Conservation (phyloP, 2,329 filamentous ascomycete species). For the Claviceps capensis region DNA sequence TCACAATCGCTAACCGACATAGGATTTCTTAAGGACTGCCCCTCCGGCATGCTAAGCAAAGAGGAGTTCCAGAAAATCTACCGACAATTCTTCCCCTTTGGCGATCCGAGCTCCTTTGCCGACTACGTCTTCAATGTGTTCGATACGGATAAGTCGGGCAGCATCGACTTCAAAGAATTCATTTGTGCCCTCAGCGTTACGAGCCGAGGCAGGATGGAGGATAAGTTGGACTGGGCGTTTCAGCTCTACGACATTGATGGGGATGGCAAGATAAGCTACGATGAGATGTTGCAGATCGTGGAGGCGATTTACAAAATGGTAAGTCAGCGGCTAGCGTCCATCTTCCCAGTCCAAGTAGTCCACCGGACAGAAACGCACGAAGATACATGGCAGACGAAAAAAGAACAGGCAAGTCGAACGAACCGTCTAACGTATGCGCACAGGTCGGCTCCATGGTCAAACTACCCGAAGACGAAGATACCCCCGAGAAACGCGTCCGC, state of each 20-base stretch:
- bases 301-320: conserved; percentile 99
- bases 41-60: conserved; percentile 90
- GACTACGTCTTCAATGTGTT: conserved; percentile 99
- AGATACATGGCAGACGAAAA: too few relatives aligned
- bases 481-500: conserved; percentile 89
- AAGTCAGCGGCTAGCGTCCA: conserved; percentile 8
- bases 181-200: conserved; percentile 97
- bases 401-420: too few relatives aligned
- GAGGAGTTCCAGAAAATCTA: conserved; percentile 99
- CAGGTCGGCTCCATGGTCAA: conserved; percentile 99
- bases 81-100: conserved; percentile 97
- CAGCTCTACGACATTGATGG: conserved; percentile 98
- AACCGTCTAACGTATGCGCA: background rate
- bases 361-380: too few relatives aligned
- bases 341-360: background rate
- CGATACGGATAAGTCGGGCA: conserved; percentile 91
- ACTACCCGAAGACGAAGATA: conserved; percentile 95
- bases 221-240: conserved; percentile 98
- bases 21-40: conserved; percentile 63
- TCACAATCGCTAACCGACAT: too few relatives aligned
- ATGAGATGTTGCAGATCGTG: conserved; percentile 97
- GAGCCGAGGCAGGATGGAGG: conserved; percentile 95
- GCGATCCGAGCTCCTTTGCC: conserved; percentile 91
- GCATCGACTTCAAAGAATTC: conserved; percentile 99
- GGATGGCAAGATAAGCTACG: conserved; percentile 96